A percentile compares a stretch with the other conserved stretches of the same genome.
These are phyloP conservation scores for Penicillium chermesinum DNA, from an alignment of 495 filamentous ascomycete species.

Conservation along the genomic window DNA sequence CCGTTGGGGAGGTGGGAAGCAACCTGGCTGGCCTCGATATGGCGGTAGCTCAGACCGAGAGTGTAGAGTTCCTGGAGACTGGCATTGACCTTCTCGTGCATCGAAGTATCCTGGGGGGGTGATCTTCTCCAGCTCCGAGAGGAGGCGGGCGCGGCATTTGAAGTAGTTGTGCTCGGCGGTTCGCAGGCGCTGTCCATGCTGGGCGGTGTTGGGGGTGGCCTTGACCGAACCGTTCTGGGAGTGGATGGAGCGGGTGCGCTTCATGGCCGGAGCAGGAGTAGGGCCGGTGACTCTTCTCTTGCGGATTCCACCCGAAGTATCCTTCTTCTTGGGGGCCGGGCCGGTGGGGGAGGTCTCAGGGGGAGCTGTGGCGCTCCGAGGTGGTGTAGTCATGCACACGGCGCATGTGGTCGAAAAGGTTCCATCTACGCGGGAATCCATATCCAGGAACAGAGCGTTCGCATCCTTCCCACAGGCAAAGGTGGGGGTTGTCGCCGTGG, in stretches of 20 bases:
- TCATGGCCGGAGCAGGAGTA: conserved; percentile 39
- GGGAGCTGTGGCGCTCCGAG: conserved; percentile 42
- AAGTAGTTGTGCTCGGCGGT: conserved; percentile 43
- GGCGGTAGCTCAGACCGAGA: conserved; percentile 42
- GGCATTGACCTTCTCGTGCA: conserved; percentile 47
- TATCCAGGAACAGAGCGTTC: conserved; percentile 72
- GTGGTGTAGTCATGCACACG: conserved; percentile 78
- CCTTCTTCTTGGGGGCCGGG: conserved; percentile 38
- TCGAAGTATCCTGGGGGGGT: conserved; percentile 38
- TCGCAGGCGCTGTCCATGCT: conserved; percentile 41
- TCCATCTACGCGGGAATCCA: conserved; percentile 91
- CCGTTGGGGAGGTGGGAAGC: conserved; percentile 33
- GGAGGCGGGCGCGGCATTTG: conserved; percentile 38
- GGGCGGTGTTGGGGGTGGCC: conserved; percentile 30
- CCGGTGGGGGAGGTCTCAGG: conserved; percentile 35
- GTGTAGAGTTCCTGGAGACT: conserved; percentile 46
- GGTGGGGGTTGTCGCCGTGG: conserved; percentile 83
- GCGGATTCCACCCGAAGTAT: conserved; percentile 23
- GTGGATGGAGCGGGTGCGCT: conserved; percentile 42
- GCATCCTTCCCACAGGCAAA: conserved; percentile 79
- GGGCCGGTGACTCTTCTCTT: conserved; percentile 39
- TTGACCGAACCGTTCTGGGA: conserved; percentile 35
- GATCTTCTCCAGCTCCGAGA: conserved; percentile 40
- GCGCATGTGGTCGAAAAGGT: conserved; percentile 90
- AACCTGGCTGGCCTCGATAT: conserved; percentile 43